These are phyloP conservation scores for Eremochloa ophiuroides DNA, from an alignment of 176 grass and related monocot species.

Conservation along the genomic window DNA sequence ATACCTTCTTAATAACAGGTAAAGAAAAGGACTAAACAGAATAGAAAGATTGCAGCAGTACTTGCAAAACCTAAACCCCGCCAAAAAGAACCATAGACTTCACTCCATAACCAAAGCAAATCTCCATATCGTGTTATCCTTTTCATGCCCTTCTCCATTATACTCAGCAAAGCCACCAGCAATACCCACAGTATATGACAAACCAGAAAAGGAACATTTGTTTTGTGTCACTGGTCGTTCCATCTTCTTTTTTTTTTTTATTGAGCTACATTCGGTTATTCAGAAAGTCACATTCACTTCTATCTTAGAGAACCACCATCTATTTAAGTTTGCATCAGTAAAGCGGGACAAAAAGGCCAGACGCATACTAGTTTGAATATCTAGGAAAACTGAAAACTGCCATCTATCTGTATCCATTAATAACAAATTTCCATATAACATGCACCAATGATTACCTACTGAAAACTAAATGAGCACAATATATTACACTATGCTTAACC, in stretches of 20 bases:
- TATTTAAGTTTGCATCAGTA: not conserved
- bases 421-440: not conserved
- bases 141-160: not conserved
- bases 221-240: not conserved
- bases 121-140: not conserved
- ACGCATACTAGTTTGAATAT: not conserved
- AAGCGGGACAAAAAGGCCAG: not conserved
- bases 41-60: not conserved
- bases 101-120: not conserved
- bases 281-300: not conserved
- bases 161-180: not conserved
- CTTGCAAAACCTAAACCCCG: not conserved
- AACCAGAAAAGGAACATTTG: not conserved
- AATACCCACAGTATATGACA: slow-evolving; percentile 12
- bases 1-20: not conserved
- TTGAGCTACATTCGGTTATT: not conserved
- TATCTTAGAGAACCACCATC: not conserved
- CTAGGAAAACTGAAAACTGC: not conserved
- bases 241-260: not conserved
- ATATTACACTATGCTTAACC: not conserved
- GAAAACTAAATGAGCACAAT: not conserved
- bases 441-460: not conserved
- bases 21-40: not conserved
- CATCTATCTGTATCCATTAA: not conserved
- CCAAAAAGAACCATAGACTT: not conserved